phyloP scores from a whole-genome alignment of 1,284 basidiomycete genomes.

The Lentinula novae-zelandiae region DNA sequence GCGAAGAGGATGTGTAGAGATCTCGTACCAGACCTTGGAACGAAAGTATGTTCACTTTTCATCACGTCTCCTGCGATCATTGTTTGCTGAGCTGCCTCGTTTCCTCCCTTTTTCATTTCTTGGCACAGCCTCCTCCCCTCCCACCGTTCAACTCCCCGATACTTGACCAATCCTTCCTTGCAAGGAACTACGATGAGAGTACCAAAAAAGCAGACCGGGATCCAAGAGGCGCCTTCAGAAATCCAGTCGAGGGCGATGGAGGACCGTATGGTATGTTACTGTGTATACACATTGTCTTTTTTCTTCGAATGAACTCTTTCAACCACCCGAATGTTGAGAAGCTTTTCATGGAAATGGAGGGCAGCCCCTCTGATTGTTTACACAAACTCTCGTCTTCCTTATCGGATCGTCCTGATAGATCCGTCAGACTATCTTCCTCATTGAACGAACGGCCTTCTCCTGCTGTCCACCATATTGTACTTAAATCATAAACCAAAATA shows the following conservation, averaged over 20 bases:
- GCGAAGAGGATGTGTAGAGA: constrained; percentile 56
- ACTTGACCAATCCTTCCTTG: constrained; percentile 84
- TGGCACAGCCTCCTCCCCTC: constrained; percentile 53
- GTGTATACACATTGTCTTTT: neutral
- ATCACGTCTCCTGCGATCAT: neutral
- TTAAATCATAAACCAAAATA: too few relatives aligned
- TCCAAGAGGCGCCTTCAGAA: constrained; percentile 82
- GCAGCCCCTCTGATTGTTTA: constrained; percentile 16
- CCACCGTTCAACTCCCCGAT: constrained; percentile 76
- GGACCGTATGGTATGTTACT: neutral
- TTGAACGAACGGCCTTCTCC: constrained; percentile 28
- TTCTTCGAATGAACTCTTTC: constrained; percentile 63
- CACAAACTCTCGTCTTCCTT: neutral
- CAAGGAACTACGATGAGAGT: constrained; percentile 78
- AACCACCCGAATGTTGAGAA: constrained; percentile 82
- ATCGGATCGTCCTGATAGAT: neutral
- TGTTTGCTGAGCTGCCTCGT: neutral
- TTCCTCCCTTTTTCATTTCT: neutral
- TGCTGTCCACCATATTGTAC: too few relatives aligned
- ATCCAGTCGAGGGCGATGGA: constrained; percentile 52
- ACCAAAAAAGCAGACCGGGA: constrained; percentile 81
- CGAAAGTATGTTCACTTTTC: constrained; percentile 46
- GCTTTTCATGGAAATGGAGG: constrained; percentile 84
- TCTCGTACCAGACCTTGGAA: constrained; percentile 70
- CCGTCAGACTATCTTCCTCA: constrained; percentile 20